Conservation (phyloP, 352 stramenopile genomes). For the Elongisporangium anandrum region DNA sequence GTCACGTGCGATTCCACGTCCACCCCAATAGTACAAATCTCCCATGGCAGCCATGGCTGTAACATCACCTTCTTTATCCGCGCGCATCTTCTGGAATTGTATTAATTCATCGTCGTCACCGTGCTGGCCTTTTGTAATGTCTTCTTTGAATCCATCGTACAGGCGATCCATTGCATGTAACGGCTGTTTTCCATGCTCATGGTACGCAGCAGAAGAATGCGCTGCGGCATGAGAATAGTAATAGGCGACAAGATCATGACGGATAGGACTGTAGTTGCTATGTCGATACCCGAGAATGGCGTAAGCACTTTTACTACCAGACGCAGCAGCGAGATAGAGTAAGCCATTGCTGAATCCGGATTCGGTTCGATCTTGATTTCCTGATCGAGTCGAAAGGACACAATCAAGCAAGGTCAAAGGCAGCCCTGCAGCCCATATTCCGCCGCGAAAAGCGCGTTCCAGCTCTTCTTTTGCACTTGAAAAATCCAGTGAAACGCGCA, state of each 20-base stretch:
- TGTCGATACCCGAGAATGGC: conserved; percentile 56
- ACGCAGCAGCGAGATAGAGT: conserved; percentile 42
- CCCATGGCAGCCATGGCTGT: conserved; percentile 81
- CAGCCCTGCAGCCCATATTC: conserved; percentile 18
- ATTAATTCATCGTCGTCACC: conserved; percentile 87
- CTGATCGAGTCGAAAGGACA: neutral
- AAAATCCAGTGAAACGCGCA: conserved; percentile 16
- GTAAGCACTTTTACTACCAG: conserved; percentile 38
- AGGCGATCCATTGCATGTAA: conserved; percentile 73
- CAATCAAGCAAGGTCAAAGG: conserved; percentile 19
- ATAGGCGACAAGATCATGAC: conserved; percentile 15
- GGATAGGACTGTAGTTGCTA: neutral
- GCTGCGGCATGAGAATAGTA: conserved; percentile 58
- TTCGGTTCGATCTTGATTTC: neutral
- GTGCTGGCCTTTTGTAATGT: conserved; percentile 47
- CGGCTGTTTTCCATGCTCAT: conserved; percentile 70
- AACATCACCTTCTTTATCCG: conserved; percentile 71
- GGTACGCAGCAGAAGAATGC: conserved; percentile 42
- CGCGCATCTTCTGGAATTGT: conserved; percentile 77
- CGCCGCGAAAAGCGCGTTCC: conserved; percentile 11
- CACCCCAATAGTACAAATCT: conserved; percentile 88
- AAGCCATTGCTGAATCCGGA: conserved; percentile 27
- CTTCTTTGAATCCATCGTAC: conserved; percentile 48
- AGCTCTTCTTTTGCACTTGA: conserved; percentile 13
- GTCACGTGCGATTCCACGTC: conserved; percentile 64